Conservation (phyloP, 2,329 filamentous ascomycete genomes). For the Tolypocladium ovalisporum region DNA sequence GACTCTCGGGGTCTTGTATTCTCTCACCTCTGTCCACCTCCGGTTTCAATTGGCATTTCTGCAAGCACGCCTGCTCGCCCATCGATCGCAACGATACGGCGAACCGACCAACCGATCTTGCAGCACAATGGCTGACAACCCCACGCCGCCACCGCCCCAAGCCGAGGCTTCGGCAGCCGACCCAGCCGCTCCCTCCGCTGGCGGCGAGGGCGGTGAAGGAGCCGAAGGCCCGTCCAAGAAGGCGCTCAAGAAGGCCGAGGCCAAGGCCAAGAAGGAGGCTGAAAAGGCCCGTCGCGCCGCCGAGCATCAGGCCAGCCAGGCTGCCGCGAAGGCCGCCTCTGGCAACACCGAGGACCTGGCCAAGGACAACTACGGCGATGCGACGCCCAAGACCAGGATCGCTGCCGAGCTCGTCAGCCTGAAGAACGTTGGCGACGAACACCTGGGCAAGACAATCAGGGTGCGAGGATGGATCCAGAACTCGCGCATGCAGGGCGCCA, state of each 20-base stretch:
- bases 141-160: not conserved
- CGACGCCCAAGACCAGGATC: constrained; percentile 46
- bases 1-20: not conserved
- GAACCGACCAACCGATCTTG: not conserved
- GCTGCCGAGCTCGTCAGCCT: constrained; percentile 50
- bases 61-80: not conserved
- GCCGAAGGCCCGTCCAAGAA: constrained; percentile 28
- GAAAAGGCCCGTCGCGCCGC: constrained; percentile 62
- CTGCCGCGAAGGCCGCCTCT: constrained; percentile 53
- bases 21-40: not conserved
- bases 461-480: constrained; percentile 81
- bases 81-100: not conserved
- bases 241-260: constrained; percentile 72
- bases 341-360: constrained; percentile 58
- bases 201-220: not conserved
- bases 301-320: constrained; percentile 64
- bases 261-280: constrained; percentile 81
- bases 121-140: constrained; percentile 3
- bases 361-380: constrained; percentile 70
- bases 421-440: constrained; percentile 49
- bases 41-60: not conserved
- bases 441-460: constrained; percentile 60
- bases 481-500: constrained; percentile 76
- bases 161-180: not conserved
- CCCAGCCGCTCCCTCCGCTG: not conserved